A percentile compares a stretch with the other conserved stretches of the same genome.
Evolutionary conservation across 495 filamentous ascomycete genomes (phyloP).

Genomic region (Aspergillus cristatus): DNA sequence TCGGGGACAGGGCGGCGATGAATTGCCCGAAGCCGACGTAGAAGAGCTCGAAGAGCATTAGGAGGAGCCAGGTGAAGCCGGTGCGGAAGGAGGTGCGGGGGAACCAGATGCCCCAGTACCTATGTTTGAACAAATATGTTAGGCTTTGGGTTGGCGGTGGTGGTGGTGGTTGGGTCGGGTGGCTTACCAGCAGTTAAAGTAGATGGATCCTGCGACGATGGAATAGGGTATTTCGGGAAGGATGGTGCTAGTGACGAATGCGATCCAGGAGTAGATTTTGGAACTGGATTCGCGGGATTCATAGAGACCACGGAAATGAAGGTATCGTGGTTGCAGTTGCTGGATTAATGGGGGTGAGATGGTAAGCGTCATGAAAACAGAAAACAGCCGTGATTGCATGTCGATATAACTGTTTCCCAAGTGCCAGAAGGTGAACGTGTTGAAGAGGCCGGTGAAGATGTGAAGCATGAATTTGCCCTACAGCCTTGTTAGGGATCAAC

Average conservation of each 20-base stretch:
- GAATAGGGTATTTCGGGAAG: constrained; percentile 45
- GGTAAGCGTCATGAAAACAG: constrained; percentile 64
- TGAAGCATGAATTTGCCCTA: constrained; percentile 52
- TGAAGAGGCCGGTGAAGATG: constrained; percentile 57
- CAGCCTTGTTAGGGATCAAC: no score
- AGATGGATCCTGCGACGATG: constrained; percentile 41
- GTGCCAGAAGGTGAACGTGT: constrained; percentile 58
- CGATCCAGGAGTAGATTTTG: constrained; percentile 45
- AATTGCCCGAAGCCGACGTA: constrained; percentile 68
- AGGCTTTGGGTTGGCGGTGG: not conserved
- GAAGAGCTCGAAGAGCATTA: constrained; percentile 63
- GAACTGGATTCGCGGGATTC: constrained; percentile 40
- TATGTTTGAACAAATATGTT: no score
- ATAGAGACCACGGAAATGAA: constrained; percentile 39
- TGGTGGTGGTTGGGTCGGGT: not conserved
- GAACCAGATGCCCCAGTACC: constrained; percentile 47
- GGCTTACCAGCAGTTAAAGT: constrained; percentile 50
- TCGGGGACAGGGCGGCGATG: constrained; percentile 65
- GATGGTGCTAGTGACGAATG: constrained; percentile 39
- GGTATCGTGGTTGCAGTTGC: constrained; percentile 43
- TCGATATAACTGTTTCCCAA: constrained; percentile 47
- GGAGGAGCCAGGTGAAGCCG: constrained; percentile 48
- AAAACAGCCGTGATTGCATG: constrained; percentile 58
- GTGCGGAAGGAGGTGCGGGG: constrained; percentile 42
- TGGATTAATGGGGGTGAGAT: constrained; percentile 54